These are phyloP conservation scores for Exophiala aquamarina DNA, from an alignment of 2,329 filamentous ascomycete genomes.

Conservation along the genomic window DNA sequence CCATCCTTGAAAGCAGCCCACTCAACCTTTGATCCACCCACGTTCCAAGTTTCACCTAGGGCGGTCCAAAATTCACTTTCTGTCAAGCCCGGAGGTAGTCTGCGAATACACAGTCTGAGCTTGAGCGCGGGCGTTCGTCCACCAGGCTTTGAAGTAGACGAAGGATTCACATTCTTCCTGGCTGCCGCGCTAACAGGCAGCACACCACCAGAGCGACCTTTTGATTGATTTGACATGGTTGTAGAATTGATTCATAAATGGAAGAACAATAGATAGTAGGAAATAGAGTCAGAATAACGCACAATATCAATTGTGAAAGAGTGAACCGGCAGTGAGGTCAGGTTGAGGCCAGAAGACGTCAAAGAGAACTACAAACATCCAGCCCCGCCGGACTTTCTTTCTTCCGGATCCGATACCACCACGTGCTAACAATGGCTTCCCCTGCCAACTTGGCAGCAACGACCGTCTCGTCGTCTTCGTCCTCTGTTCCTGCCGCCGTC, in stretches of 20 bases:
- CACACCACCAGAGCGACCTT: conserved; percentile 49
- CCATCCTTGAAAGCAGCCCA: conserved; percentile 73
- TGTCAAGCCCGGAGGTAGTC: conserved; percentile 82
- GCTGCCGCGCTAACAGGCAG: conserved; percentile 51
- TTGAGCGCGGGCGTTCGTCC: conserved; percentile 56
- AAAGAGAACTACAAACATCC: no score
- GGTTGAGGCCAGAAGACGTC: no score
- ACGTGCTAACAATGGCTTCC: no score
- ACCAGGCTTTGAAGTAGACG: conserved; percentile 42
- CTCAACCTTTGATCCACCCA: conserved; percentile 78
- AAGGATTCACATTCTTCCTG: conserved; percentile 44
- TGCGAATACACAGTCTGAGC: conserved; percentile 80
- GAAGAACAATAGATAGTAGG: no score
- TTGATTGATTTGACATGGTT: conserved; percentile 18
- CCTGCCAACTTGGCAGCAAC: no score
- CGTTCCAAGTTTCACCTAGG: conserved; percentile 77
- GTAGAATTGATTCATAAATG: conserved; percentile 1
- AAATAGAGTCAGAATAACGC: no score
- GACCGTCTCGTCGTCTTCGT: neutral
- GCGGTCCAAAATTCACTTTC: conserved; percentile 71
- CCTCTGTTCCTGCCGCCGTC: conserved; percentile 5
- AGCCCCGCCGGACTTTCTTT: no score
- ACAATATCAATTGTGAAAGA: no score
- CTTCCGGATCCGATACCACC: no score
- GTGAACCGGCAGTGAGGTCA: no score